Evolutionary conservation across 441 rosid genomes (phyloP).

Genomic region (Populus tomentosa): DNA sequence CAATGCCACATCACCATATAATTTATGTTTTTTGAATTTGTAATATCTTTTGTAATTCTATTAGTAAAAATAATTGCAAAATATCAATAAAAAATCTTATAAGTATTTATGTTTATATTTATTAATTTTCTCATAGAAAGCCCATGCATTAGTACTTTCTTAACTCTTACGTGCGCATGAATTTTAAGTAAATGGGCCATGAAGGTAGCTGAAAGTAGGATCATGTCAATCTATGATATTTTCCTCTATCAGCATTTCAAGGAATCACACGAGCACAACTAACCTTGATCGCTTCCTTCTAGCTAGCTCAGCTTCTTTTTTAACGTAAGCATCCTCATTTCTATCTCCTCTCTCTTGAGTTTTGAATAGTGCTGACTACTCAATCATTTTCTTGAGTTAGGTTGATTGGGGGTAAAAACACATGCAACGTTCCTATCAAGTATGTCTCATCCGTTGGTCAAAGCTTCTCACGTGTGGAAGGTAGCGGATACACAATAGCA

Average conservation of each 20-base stretch:
- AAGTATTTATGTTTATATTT: too few relatives aligned
- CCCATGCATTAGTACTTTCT: too few relatives aligned
- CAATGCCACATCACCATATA: too few relatives aligned
- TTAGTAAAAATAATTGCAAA: accelerated
- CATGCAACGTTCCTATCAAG: background rate
- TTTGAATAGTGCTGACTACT: too few relatives aligned
- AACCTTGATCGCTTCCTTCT: too few relatives aligned
- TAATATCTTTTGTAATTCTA: too few relatives aligned
- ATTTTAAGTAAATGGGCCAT: background rate
- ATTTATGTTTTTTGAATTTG: too few relatives aligned
- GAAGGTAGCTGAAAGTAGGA: slow-evolving; percentile 3
- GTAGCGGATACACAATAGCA: background rate
- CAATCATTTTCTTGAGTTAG: background rate
- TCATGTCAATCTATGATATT: background rate
- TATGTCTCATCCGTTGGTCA: background rate
- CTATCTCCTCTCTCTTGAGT: too few relatives aligned
- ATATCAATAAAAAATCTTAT: too few relatives aligned
- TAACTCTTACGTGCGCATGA: background rate
- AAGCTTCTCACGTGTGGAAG: background rate
- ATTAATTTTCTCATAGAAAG: too few relatives aligned
- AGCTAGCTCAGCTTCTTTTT: too few relatives aligned
- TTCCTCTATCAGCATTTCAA: background rate
- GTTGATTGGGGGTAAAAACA: background rate
- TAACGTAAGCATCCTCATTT: too few relatives aligned
- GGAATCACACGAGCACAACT: background rate